Base-by-base conservation (phyloP, 2,329 filamentous ascomycete species). In the Hymenoscyphus fraxineus region DNA sequence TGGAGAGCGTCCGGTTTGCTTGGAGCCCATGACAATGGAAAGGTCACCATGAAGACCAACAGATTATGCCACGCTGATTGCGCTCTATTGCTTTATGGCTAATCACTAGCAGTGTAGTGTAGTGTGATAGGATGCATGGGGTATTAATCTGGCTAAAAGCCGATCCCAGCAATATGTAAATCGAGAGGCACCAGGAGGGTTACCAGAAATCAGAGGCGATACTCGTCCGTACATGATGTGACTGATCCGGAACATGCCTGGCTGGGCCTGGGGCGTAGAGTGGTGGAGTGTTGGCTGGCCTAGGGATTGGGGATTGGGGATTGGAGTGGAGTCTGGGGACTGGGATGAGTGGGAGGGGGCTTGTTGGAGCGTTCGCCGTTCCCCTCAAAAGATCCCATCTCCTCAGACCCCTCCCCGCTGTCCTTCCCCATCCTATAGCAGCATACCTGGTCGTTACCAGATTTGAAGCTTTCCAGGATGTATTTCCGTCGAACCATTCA, bases 121-220 rank as follows among this genome's bases (percentile, higher is more conserved):
- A 67, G 66, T 65, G 63, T 66, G 69, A 69, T 69, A 64, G 70
- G 66, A 64, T 65, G 69, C 70, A 69, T 68, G 68, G 68, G 68
- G 68, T 63, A 61, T 61, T 67, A 70, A 70, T 69, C 66, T 72
- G 70, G 70, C 69, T 72, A 70, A 72, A 70, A 63, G 63, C 59
- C 58, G 58, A 65, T 64, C 63, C 66, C 54, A 65, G 65, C 54
- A 60, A 62, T 64, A 66, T 62, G 64, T 64, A 65, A 62, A 59
- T 69, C 64, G 57, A 66, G 63, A 65, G 35, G 35, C 35, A 6
- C 35, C 35, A 35, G 35, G 35, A 35, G 61, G 64, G 64, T 61
- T 67, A 67, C 65, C 66, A 68, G 65, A 61, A 66, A 68, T 67
- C 64, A 62, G 65, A 65, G 35, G 35, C 35, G 35, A 35, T 35